Evolutionary conservation across 75 land plant species (phyloP).

Genomic region (Sequoia sempervirens): DNA sequence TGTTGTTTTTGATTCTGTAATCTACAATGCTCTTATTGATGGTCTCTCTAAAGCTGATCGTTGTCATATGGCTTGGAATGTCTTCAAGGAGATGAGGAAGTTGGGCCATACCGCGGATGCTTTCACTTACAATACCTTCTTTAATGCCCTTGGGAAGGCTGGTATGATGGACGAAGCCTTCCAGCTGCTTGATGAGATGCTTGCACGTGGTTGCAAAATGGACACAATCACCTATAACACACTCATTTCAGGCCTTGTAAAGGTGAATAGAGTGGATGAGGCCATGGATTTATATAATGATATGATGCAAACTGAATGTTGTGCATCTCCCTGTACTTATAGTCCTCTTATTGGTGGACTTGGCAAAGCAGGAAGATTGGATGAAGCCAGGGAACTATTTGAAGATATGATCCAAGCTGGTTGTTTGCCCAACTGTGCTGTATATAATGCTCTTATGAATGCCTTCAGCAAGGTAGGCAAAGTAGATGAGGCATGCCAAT

Average conservation of each 20-base stretch:
- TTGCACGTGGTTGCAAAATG: slow-evolving; percentile 38
- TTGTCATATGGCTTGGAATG: slow-evolving; percentile 27
- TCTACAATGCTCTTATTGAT: slow-evolving; percentile 45
- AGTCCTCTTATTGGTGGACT: slow-evolving; percentile 65
- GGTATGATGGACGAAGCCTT: slow-evolving; percentile 33
- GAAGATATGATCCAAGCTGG: slow-evolving; percentile 77
- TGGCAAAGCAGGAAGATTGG: slow-evolving; percentile 34
- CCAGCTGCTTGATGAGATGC: slow-evolving; percentile 51
- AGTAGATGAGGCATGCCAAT: slow-evolving; percentile 29
- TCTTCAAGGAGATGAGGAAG: slow-evolving; percentile 51
- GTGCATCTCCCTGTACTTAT: slow-evolving; percentile 59
- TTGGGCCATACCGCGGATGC: slow-evolving; percentile 43
- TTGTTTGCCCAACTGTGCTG: slow-evolving; percentile 69
- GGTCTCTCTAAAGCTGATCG: slow-evolving; percentile 34
- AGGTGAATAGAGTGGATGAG: slow-evolving; percentile 27
- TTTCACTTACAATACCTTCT: slow-evolving; percentile 49
- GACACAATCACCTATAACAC: slow-evolving; percentile 51
- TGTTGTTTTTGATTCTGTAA: slow-evolving; percentile 23
- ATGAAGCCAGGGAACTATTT: slow-evolving; percentile 54
- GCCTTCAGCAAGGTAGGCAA: slow-evolving; percentile 47
- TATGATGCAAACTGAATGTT: slow-evolving; percentile 43
- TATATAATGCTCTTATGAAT: slow-evolving; percentile 61
- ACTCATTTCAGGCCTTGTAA: slow-evolving; percentile 59
- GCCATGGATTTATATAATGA: slow-evolving; percentile 54
- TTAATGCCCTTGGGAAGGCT: slow-evolving; percentile 50